Evolutionary conservation across 805 yeast genomes (phyloP).

Genomic region (Saturnispora saitoi): DNA sequence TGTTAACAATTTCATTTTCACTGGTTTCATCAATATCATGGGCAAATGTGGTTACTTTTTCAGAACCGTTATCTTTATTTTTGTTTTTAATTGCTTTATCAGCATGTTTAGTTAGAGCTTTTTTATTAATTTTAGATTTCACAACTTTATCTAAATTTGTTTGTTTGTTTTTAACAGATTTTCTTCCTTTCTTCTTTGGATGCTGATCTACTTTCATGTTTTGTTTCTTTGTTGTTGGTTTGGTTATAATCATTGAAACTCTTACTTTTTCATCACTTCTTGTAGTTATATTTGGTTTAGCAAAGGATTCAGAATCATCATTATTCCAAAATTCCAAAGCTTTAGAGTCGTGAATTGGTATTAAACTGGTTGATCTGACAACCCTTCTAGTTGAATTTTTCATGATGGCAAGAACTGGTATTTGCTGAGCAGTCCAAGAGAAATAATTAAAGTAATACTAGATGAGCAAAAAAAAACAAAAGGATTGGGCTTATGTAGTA

Average conservation of each 20-base stretch:
- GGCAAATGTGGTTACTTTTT: no score
- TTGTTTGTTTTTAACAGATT: neutral
- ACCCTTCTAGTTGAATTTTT: neutral
- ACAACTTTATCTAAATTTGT: neutral
- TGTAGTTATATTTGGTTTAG: neutral
- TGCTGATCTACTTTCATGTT: neutral
- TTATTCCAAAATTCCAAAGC: neutral
- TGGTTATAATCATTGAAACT: neutral
- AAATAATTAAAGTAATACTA: neutral
- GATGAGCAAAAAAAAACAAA: no score
- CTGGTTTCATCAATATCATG: neutral
- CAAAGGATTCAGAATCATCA: neutral
- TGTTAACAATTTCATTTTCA: neutral
- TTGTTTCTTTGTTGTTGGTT: neutral
- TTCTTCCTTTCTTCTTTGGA: neutral
- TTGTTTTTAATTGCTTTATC: neutral
- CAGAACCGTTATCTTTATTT: neutral
- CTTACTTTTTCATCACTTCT: neutral
- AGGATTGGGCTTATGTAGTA: no score
- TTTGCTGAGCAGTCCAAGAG: neutral
- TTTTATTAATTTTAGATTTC: neutral
- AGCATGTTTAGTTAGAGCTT: neutral
- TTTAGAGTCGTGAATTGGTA: neutral
- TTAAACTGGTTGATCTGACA: neutral
- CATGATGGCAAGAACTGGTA: neutral